Evolutionary conservation across 106 monocot genomes (phyloP).

Genomic region (Dendrobium officinale): DNA sequence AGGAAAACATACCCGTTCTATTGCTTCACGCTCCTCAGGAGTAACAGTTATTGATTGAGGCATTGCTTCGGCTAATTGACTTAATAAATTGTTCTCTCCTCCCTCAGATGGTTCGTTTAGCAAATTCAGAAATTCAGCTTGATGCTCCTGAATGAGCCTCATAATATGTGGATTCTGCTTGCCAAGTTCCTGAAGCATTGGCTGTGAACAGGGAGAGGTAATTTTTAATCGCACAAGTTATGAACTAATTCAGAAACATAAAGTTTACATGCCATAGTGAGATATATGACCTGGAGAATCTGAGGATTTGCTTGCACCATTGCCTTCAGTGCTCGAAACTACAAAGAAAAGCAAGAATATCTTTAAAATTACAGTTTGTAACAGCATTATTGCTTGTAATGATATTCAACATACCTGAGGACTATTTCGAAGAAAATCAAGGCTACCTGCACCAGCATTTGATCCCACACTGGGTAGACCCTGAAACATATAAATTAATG

Average conservation of each 20-base stretch:
- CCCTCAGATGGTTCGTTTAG: constrained; percentile 62
- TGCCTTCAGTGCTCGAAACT: constrained; percentile 68
- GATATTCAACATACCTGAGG: constrained; percentile 50
- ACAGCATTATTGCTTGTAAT: neutral
- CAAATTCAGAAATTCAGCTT: constrained; percentile 73
- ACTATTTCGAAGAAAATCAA: constrained; percentile 70
- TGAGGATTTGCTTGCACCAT: constrained; percentile 91
- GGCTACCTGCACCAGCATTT: constrained; percentile 43
- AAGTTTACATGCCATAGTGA: neutral
- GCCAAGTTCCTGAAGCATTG: constrained; percentile 86
- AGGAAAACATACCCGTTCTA: constrained; percentile 51
- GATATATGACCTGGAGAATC: constrained; percentile 59
- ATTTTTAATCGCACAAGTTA: neutral
- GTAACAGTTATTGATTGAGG: constrained; percentile 57
- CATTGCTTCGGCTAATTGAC: constrained; percentile 44
- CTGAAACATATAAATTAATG: constrained; percentile 14
- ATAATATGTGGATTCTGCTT: constrained; percentile 78
- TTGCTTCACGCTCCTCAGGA: constrained; percentile 70
- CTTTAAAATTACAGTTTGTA: neutral
- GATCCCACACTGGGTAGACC: constrained; percentile 60
- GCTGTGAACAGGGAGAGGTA: constrained; percentile 25
- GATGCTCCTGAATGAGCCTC: constrained; percentile 87
- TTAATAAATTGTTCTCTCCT: constrained; percentile 48
- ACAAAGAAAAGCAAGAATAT: constrained; percentile 8
- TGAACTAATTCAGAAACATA: neutral